Conservation (phyloP, 192 early-diverging fungal genomes). For the Chytriomyces sp. region DNA sequence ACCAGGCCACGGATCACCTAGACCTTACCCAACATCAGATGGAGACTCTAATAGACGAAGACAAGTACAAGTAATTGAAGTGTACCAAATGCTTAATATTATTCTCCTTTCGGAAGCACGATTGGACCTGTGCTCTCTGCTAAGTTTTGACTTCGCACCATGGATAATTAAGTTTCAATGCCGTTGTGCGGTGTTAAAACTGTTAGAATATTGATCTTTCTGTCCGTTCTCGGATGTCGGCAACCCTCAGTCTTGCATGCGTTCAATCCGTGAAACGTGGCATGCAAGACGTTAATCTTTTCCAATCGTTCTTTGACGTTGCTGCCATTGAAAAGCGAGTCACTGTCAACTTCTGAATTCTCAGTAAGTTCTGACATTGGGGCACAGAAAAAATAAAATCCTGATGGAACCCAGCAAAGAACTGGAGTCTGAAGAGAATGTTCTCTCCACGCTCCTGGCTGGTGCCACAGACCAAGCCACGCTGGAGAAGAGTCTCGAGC, state of each 20-base stretch:
- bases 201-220: slow-evolving; percentile 52
- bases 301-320: slow-evolving; percentile 75
- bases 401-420: not conserved
- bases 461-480: slow-evolving; percentile 60
- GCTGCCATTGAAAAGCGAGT: slow-evolving; percentile 40
- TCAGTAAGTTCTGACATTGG: not conserved
- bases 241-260: slow-evolving; percentile 95
- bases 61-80: no score
- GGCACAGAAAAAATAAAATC: not conserved
- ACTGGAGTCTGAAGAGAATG: not conserved
- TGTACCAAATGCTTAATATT: no score
- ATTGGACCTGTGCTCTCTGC: slow-evolving; percentile 97
- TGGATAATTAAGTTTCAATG: no score
- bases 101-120: slow-evolving; percentile 93
- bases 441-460: slow-evolving; percentile 31
- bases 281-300: slow-evolving; percentile 86
- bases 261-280: slow-evolving; percentile 95
- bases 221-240: slow-evolving; percentile 75
- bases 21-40: no score
- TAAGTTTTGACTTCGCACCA: slow-evolving; percentile 92
- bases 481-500: slow-evolving; percentile 71
- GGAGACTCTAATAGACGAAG: no score
- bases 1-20: no score
- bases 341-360: not conserved
- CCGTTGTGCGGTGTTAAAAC: no score